A percentile compares a stretch with the other conserved stretches of the same genome.
These are phyloP conservation scores for Phytomonas sp. DNA, from an alignment of 208 protist species.

Conservation along the genomic window DNA sequence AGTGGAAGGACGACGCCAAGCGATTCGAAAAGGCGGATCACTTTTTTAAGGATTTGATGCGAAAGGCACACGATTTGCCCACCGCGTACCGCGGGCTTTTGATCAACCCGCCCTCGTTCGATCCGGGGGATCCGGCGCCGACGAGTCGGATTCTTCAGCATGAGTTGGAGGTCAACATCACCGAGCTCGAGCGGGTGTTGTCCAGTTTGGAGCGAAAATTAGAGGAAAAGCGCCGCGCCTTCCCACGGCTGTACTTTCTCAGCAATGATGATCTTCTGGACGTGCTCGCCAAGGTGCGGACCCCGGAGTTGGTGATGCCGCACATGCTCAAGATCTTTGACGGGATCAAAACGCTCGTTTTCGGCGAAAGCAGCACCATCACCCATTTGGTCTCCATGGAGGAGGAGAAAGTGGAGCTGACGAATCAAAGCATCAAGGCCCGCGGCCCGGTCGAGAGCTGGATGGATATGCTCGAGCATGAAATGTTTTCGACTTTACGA, in stretches of 20 bases:
- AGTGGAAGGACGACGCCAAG: conserved; percentile 95
- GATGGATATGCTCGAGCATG: conserved; percentile 92
- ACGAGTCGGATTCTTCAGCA: conserved; percentile 43
- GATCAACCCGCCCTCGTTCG: conserved; percentile 77
- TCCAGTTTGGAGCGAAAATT: conserved; percentile 92
- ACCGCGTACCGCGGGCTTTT: conserved; percentile 85
- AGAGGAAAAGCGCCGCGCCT: conserved; percentile 94
- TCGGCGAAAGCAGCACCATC: conserved; percentile 68
- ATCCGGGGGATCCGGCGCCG: conserved; percentile 22
- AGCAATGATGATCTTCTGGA: conserved; percentile 96
- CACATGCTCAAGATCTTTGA: conserved; percentile 98
- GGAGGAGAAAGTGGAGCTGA: conserved; percentile 81
- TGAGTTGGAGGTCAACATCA: conserved; percentile 87
- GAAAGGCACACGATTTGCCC: conserved; percentile 86
- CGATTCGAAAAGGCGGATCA: conserved; percentile 92
- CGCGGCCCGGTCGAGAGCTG: conserved; percentile 93
- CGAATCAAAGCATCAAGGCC: conserved; percentile 92
- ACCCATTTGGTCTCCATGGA: conserved; percentile 90
- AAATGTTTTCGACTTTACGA: conserved; percentile 91
- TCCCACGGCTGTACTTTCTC: conserved; percentile 97
- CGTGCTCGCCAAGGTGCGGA: conserved; percentile 97
- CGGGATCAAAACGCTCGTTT: conserved; percentile 85
- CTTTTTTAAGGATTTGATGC: conserved; percentile 93
- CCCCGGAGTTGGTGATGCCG: conserved; percentile 94
- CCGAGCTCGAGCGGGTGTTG: conserved; percentile 91